phyloP scores from a whole-genome alignment of 139 green algal genomes.

The Chlamydomonas sp. region DNA sequence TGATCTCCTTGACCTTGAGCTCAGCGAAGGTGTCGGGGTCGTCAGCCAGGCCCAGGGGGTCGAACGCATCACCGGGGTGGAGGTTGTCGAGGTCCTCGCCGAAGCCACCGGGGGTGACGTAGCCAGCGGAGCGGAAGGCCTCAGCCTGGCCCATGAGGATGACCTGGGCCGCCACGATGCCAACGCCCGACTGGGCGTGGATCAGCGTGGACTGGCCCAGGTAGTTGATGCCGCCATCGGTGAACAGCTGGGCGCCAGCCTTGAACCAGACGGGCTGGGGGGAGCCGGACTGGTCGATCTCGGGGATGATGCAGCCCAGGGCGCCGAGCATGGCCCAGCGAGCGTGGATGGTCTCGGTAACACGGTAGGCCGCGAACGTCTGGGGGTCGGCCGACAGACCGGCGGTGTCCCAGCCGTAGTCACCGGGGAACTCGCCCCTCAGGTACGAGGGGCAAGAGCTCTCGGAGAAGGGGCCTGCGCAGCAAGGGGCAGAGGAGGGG shows the following conservation, averaged over 20 bases:
- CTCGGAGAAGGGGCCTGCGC: conserved; percentile 51
- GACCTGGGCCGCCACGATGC: conserved; percentile 76
- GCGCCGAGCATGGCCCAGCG: conserved; percentile 95
- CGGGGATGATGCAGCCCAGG: conserved; percentile 59
- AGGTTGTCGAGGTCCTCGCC: conserved; percentile 72
- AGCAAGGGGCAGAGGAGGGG: background rate
- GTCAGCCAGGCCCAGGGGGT: conserved; percentile 20
- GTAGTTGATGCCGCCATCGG: conserved; percentile 67
- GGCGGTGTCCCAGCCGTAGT: conserved; percentile 93
- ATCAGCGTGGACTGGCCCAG: conserved; percentile 64
- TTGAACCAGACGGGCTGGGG: conserved; percentile 69
- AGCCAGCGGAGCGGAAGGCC: conserved; percentile 66
- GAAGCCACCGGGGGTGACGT: conserved; percentile 40
- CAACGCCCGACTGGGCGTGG: conserved; percentile 86
- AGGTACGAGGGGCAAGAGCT: conserved; percentile 47
- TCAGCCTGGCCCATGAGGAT: conserved; percentile 69
- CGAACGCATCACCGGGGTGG: conserved; percentile 71
- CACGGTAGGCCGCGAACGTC: conserved; percentile 52
- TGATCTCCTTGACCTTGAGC: conserved; percentile 64
- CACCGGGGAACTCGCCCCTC: conserved; percentile 75
- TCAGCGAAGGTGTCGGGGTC: conserved; percentile 87
- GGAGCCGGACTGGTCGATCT: conserved; percentile 38
- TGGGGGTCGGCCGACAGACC: conserved; percentile 88
- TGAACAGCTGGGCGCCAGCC: conserved; percentile 64
- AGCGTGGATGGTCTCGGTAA: conserved; percentile 79